Conservation (phyloP, 192 early-diverging fungal species). For the Gryganskiella cystojenkinii region DNA sequence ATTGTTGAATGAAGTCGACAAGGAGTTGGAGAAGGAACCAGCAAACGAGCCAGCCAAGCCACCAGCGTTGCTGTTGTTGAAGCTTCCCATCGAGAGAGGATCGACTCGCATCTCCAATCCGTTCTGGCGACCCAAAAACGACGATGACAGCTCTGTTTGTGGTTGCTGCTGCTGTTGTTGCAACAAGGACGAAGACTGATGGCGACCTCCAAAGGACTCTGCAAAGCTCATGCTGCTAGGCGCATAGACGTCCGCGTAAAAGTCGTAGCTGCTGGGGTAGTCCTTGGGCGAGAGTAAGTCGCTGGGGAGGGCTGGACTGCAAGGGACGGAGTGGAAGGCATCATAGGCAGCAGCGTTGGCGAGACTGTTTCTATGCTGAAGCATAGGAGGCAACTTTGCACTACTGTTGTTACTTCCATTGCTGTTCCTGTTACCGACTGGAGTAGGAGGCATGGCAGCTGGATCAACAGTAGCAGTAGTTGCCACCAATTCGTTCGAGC, state of each 20-base stretch:
- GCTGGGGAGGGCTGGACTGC: slow-evolving; percentile 61
- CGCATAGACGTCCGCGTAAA: slow-evolving; percentile 59
- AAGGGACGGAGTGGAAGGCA: slow-evolving; percentile 55
- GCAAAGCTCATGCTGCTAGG: slow-evolving; percentile 55
- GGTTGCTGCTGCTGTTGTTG: slow-evolving; percentile 47
- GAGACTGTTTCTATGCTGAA: slow-evolving; percentile 48
- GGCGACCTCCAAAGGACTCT: slow-evolving; percentile 49
- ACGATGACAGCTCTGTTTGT: slow-evolving; percentile 42
- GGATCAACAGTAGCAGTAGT: slow-evolving; percentile 3
- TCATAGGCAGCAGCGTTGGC: slow-evolving; percentile 53
- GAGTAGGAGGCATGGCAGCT: slow-evolving; percentile 30
- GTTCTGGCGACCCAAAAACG: slow-evolving; percentile 35
- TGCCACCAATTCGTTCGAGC: slow-evolving; percentile 31
- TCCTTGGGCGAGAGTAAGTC: slow-evolving; percentile 67
- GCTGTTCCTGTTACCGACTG: slow-evolving; percentile 25
- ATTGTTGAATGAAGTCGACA: slow-evolving; percentile 41
- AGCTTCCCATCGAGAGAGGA: slow-evolving; percentile 44
- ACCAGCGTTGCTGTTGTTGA: slow-evolving; percentile 26
- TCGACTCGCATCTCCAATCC: slow-evolving; percentile 40
- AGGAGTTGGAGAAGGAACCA: slow-evolving; percentile 45
- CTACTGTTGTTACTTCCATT: slow-evolving; percentile 13
- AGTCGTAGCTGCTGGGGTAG: slow-evolving; percentile 59
- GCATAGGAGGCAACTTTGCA: slow-evolving; percentile 22
- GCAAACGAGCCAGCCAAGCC: slow-evolving; percentile 36
- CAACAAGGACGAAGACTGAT: slow-evolving; percentile 43